Percentiles rank a stretch among this genome's conserved stretches.
Evolutionary conservation across 768 basidiomycete genomes (phyloP).

Genomic region (Lentinula sp.): DNA sequence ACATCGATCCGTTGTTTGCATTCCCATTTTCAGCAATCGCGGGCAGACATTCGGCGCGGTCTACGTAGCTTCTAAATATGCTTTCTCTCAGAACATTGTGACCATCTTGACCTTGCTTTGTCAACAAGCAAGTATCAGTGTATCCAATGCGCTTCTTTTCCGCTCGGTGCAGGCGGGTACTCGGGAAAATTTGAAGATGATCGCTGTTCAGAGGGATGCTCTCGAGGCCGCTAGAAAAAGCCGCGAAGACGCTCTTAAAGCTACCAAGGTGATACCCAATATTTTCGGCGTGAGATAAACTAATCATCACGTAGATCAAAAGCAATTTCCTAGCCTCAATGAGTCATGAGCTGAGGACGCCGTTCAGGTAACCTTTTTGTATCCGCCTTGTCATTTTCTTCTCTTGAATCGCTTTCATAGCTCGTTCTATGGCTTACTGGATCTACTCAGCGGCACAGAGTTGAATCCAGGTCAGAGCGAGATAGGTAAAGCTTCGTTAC

Average conservation of each 20-base stretch:
- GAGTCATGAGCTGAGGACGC: slow-evolving; percentile 74
- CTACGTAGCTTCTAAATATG: slow-evolving; percentile 59
- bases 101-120: slow-evolving; percentile 59
- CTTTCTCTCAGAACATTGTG: slow-evolving; percentile 55
- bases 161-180: slow-evolving; percentile 71
- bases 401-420: slow-evolving; percentile 21
- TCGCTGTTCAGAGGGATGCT: slow-evolving; percentile 63
- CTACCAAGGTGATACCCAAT: slow-evolving; percentile 47
- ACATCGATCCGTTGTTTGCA: slow-evolving; percentile 58
- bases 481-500: slow-evolving; percentile 39
- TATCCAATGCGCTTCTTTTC: slow-evolving; percentile 70
- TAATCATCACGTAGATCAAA: slow-evolving; percentile 45
- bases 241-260: slow-evolving; percentile 67
- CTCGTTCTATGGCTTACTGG: slow-evolving; percentile 72
- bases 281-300: neutral
- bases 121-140: slow-evolving; percentile 72
- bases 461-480: slow-evolving; percentile 65
- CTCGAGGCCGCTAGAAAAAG: slow-evolving; percentile 65
- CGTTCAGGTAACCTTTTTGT: slow-evolving; percentile 49
- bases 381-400: neutral
- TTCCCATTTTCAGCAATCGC: slow-evolving; percentile 70
- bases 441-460: slow-evolving; percentile 67
- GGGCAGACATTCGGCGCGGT: slow-evolving; percentile 71
- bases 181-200: slow-evolving; percentile 71
- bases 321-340: slow-evolving; percentile 74